phyloP scores from a whole-genome alignment of 805 yeast species.

The Ogataea degrootiae region DNA sequence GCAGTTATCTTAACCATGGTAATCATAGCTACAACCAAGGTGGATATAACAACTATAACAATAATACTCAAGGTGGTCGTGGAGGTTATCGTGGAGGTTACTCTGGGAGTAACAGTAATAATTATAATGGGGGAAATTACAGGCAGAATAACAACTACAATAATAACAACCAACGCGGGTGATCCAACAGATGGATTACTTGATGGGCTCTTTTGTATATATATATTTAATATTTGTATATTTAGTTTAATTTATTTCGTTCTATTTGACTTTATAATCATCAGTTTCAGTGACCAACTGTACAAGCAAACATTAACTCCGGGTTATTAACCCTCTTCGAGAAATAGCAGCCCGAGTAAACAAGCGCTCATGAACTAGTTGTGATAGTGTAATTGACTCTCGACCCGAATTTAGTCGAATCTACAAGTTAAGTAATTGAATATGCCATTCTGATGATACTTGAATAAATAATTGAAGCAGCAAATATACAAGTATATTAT shows the following conservation, averaged over 20 bases:
- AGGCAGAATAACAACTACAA: slow-evolving; percentile 5
- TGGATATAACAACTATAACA: slow-evolving; percentile 8
- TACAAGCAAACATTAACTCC: no score
- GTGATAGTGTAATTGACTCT: neutral
- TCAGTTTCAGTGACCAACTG: no score
- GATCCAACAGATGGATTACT: neutral
- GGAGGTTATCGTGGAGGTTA: neutral
- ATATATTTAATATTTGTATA: neutral
- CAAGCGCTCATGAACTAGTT: no score
- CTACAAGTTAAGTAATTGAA: no score
- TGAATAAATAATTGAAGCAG: no score
- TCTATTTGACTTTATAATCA: neutral
- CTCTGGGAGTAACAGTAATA: slow-evolving; percentile 1
- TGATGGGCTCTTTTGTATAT: no score
- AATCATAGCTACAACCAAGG: slow-evolving; percentile 3
- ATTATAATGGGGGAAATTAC: slow-evolving; percentile 5
- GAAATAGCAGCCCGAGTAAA: no score
- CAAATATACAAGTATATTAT: neutral
- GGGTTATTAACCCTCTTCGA: no score
- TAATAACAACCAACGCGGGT: slow-evolving; percentile 1
- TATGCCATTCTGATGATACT: no score
- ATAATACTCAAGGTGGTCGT: slow-evolving; percentile 3
- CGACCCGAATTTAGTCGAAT: no score
- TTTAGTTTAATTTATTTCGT: neutral
- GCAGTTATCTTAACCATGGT: slow-evolving; percentile 9